These are phyloP conservation scores for Haplosporangium gracile DNA, from an alignment of 192 early-diverging fungal species.

Conservation along the genomic window DNA sequence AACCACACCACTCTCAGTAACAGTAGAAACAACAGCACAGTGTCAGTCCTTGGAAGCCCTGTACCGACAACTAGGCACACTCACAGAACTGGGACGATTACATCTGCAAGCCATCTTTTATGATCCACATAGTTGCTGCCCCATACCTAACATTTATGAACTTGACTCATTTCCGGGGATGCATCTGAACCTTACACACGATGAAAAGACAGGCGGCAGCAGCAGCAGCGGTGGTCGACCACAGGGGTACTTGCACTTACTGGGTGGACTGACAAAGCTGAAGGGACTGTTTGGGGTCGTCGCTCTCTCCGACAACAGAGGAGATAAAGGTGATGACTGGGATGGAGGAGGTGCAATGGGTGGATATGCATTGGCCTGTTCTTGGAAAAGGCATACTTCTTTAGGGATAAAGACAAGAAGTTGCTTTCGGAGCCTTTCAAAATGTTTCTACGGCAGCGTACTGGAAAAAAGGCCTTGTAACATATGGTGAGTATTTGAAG, in stretches of 20 bases:
- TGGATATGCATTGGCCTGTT: background rate
- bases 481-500: background rate
- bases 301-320: background rate
- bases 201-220: background rate
- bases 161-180: background rate
- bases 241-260: background rate
- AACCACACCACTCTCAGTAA: background rate
- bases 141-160: background rate
- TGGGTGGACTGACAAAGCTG: background rate
- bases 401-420: background rate
- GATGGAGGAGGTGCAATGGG: background rate
- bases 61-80: background rate
- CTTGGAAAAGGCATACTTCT: background rate
- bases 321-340: background rate
- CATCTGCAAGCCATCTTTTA: background rate
- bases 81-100: background rate
- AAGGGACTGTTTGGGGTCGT: background rate
- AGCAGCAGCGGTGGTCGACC: background rate
- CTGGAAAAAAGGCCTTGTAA: background rate
- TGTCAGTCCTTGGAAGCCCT: background rate
- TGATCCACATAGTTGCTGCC: background rate
- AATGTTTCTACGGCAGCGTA: background rate
- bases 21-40: background rate
- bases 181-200: background rate
- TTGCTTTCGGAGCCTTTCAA: background rate